Percentiles rank a stretch among this genome's conserved stretches.
Evolutionary conservation across 257 asterid genomes (phyloP).

Genomic region (Gardenia jasminoides): DNA sequence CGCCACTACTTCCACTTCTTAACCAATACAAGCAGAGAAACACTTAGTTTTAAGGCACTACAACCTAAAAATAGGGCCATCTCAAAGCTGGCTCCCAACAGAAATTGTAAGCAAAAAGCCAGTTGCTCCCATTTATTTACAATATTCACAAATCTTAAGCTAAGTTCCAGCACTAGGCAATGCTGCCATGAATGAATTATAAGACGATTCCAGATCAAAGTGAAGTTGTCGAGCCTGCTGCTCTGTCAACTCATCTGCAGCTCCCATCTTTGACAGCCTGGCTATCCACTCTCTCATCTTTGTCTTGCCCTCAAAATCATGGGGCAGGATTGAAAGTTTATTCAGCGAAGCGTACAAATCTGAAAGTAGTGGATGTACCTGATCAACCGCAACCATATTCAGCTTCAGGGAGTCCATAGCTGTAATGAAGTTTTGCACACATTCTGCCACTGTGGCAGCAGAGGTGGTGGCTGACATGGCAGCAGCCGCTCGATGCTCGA

Average conservation of each 20-base stretch:
- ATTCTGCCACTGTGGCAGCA: slow-evolving; percentile 84
- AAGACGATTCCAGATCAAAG: slow-evolving; percentile 87
- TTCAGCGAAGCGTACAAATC: slow-evolving; percentile 77
- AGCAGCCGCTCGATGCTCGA: slow-evolving; percentile 79
- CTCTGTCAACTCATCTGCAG: slow-evolving; percentile 90
- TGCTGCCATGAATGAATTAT: slow-evolving; percentile 94
- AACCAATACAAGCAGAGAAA: not conserved
- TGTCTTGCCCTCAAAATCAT: slow-evolving; percentile 93
- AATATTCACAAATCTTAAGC: slow-evolving; percentile 25
- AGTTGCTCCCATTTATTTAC: slow-evolving; percentile 35
- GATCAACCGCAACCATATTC: slow-evolving; percentile 93
- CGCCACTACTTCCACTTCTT: not conserved
- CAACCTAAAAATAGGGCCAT: not conserved
- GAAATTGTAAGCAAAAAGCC: slow-evolving; percentile 7
- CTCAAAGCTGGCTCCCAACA: not conserved
- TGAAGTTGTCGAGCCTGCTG: slow-evolving; percentile 98
- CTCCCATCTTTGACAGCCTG: slow-evolving; percentile 86
- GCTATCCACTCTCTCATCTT: slow-evolving; percentile 92
- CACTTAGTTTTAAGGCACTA: not conserved
- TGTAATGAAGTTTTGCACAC: slow-evolving; percentile 88
- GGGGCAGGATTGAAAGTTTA: slow-evolving; percentile 71
- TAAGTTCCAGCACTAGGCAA: slow-evolving; percentile 73
- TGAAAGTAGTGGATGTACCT: slow-evolving; percentile 82
- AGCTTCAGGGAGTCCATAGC: slow-evolving; percentile 90
- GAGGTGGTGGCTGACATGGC: slow-evolving; percentile 52